Evolutionary conservation across 2,329 filamentous ascomycete species (phyloP), one percentile per base, ranked within the genome.

Genomic region (Talaromyces pinophilus): DNA sequence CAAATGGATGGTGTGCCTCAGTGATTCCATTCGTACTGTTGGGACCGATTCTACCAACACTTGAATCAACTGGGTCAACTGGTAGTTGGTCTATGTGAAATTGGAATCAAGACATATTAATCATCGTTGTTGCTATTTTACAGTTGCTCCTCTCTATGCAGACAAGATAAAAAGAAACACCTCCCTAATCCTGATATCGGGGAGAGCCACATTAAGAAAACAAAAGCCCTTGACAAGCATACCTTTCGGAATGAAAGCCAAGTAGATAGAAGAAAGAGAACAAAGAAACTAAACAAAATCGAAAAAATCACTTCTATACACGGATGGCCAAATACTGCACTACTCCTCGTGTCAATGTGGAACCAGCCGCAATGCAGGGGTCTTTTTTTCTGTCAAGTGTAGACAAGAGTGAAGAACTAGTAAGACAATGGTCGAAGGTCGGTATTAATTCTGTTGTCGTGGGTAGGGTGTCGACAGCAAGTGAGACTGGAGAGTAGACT

Each of bases 391-490:
- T 65, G 70, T 65, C 72, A 40, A 57, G 11, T 57, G 54, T 57
- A 33, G 54, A 57, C 52, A 72, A 72, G 75, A 73, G 76, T 72
- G 74, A 79, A 79, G 75, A 78, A 75, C 74, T 81, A 80, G 70
- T 81, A 81, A 81, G 79, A 81, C 79, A 80, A 71, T 67, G 67
- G 64, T 69, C 69, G 74, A 77, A 75, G 70, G 68, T 67, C 38
- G 52, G 70, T 38, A 57, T 57, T 57, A 73, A 69, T 50, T 8
- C 44, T 57, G 57, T 8, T 15, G 11, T 60, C 33, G n/a, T 54
- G 35, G 28, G 15, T 46, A 25, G 66, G 68, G 67, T 57, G 66
- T 62, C 54, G 33, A 52, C 60, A 61, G 59, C 63, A 60, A 33
- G n/a, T 33, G 33, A 38, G 13, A 40, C 54, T 25, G 50, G 19